Percentiles rank a stretch among this genome's conserved stretches.
These are phyloP conservation scores for Candida loeiensis DNA, from an alignment of 805 yeast species.

Conservation along the genomic window DNA sequence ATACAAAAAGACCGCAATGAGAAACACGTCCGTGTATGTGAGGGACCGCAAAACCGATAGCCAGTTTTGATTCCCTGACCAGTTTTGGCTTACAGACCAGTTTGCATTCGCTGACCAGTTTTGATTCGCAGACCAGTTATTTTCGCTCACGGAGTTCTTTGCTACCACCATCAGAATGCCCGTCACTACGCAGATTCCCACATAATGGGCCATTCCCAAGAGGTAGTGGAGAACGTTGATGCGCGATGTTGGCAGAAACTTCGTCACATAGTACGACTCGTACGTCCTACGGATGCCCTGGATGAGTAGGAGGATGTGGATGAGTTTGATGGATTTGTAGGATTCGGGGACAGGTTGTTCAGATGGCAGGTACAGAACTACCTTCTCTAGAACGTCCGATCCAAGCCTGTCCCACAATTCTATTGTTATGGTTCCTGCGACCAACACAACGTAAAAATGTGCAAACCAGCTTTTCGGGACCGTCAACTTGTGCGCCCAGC, in stretches of 20 bases:
- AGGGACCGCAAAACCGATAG: background rate
- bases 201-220: constrained; percentile 60
- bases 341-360: constrained; percentile 7
- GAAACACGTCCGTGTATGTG: constrained; percentile 20
- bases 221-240: constrained; percentile 67
- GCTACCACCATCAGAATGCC: constrained; percentile 15
- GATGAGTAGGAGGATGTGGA: constrained; percentile 25
- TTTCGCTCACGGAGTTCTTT: background rate
- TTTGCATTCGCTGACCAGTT: no score
- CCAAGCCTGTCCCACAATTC: background rate
- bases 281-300: constrained; percentile 55
- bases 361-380: constrained; percentile 18
- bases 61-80: no score
- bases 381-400: constrained; percentile 8
- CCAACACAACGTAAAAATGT: constrained; percentile 57
- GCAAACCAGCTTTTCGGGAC: constrained; percentile 63
- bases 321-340: constrained; percentile 18
- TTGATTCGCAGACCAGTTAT: no score
- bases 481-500: constrained; percentile 23
- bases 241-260: constrained; percentile 43
- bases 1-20: constrained; percentile 36
- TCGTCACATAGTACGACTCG: constrained; percentile 52
- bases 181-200: constrained; percentile 40
- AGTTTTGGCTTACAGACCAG: no score
- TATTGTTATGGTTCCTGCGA: constrained; percentile 9